phyloP scores from a whole-genome alignment of 805 yeast genomes.

The Starmerella scarabaei region DNA sequence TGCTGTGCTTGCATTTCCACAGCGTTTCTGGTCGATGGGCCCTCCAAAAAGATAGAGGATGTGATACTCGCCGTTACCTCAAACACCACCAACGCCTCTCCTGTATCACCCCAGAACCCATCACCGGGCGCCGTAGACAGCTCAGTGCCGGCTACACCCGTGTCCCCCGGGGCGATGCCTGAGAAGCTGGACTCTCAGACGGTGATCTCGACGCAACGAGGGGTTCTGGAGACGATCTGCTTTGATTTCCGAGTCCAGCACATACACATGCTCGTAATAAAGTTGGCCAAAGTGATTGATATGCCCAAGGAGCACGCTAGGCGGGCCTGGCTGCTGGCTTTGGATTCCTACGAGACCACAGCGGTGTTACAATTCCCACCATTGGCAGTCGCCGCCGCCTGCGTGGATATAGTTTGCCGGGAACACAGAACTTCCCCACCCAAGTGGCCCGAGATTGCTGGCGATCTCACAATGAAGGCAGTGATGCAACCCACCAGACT shows the following conservation, averaged over 20 bases:
- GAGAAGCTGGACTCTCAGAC: too few relatives aligned
- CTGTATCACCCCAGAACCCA: not conserved
- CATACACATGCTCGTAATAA: conserved; percentile 53
- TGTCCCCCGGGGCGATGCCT: too few relatives aligned
- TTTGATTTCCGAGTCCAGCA: conserved; percentile 67
- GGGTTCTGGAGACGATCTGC: conserved; percentile 58
- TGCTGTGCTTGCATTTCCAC: conserved; percentile 45
- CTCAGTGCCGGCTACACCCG: not conserved
- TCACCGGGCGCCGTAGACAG: not conserved
- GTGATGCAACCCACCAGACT: conserved; percentile 5
- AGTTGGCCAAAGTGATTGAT: conserved; percentile 40
- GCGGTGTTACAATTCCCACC: conserved; percentile 57
- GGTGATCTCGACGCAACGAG: conserved; percentile 46
- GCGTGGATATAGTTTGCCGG: conserved; percentile 40
- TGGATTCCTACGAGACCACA: conserved; percentile 61
- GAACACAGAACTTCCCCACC: too few relatives aligned
- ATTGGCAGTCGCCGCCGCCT: conserved; percentile 60
- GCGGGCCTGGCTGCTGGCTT: conserved; percentile 62
- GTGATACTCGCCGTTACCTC: conserved; percentile 24
- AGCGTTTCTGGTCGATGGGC: conserved; percentile 71
- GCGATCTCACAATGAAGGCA: not conserved
- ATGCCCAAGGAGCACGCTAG: conserved; percentile 38
- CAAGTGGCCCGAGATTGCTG: not conserved
- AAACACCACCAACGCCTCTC: not conserved
- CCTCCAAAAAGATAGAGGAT: conserved; percentile 60